A percentile compares a stretch with the other conserved stretches of the same genome.
Evolutionary conservation across 1,284 basidiomycete genomes (phyloP).

Genomic region (Ceratobasidium sp.): DNA sequence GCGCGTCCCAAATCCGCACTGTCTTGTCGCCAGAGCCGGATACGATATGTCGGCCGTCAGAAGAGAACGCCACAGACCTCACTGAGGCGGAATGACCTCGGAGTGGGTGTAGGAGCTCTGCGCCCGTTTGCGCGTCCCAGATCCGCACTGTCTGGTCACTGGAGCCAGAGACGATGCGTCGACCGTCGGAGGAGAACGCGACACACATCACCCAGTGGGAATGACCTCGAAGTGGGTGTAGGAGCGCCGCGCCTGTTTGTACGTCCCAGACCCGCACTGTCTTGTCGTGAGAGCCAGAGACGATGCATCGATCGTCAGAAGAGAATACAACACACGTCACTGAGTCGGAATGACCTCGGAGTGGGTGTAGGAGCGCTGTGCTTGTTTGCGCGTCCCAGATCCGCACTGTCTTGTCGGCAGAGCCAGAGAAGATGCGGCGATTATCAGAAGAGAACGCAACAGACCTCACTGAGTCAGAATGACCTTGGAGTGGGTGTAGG

Average conservation of each 20-base stretch:
- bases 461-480: neutral
- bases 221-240: no score
- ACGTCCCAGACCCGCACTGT: no score
- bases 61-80: neutral
- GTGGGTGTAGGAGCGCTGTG: no score
- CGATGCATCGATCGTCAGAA: slow-evolving; percentile 1
- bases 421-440: slow-evolving; percentile 1
- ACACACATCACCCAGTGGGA: no score
- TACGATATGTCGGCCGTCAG: slow-evolving; percentile 35
- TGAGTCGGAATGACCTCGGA: slow-evolving; percentile 4
- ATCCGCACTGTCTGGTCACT: no score
- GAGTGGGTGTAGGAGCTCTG: no score
- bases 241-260: no score
- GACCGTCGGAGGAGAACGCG: no score
- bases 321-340: slow-evolving; percentile 30
- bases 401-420: slow-evolving; percentile 9
- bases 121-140: no score
- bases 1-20: slow-evolving; percentile 39
- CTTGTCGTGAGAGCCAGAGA: slow-evolving; percentile 33
- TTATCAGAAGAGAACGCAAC: slow-evolving; percentile 22
- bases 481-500: no score
- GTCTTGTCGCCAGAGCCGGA: neutral
- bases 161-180: no score
- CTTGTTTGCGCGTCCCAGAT: slow-evolving; percentile 41
- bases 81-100: no score